Conservation (phyloP, 306 rosid species). For the Quercus suber region DNA sequence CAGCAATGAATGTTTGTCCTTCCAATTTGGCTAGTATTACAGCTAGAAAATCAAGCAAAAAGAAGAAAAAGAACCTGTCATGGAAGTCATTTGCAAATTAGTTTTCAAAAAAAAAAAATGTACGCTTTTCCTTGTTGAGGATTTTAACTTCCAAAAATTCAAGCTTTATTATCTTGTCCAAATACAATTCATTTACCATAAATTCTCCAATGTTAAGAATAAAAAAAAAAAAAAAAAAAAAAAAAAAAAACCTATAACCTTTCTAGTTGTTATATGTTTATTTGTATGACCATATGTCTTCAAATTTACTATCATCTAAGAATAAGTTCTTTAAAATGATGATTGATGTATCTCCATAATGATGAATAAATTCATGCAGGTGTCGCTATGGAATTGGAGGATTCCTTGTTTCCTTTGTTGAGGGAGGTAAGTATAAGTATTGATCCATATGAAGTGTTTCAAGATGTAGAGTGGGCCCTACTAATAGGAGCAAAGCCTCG, state of each 20-base stretch:
- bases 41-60: background rate
- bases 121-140: background rate
- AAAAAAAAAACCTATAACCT: background rate
- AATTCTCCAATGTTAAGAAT: background rate
- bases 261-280: background rate
- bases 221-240: background rate
- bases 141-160: background rate
- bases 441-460: conserved; percentile 92
- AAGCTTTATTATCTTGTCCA: background rate
- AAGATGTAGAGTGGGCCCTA: conserved; percentile 94
- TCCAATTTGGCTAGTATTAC: background rate
- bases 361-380: conserved; percentile 43
- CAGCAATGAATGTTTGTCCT: background rate
- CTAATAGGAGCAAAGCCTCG: conserved; percentile 98
- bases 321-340: background rate
- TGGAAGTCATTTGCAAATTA: no score
- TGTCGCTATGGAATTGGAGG: conserved; percentile 99
- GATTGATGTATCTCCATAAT: conserved; percentile 7
- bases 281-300: background rate
- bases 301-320: background rate
- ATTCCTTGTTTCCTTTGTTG: conserved; percentile 81
- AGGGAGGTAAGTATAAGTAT: conserved; percentile 86
- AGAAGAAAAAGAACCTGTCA: background rate
- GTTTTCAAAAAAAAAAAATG: background rate
- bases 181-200: background rate